A percentile compares a stretch with the other conserved stretches of the same genome.
Conservation (phyloP, 1,284 basidiomycete genomes). For the Apiotrichum veenhuisii region DNA sequence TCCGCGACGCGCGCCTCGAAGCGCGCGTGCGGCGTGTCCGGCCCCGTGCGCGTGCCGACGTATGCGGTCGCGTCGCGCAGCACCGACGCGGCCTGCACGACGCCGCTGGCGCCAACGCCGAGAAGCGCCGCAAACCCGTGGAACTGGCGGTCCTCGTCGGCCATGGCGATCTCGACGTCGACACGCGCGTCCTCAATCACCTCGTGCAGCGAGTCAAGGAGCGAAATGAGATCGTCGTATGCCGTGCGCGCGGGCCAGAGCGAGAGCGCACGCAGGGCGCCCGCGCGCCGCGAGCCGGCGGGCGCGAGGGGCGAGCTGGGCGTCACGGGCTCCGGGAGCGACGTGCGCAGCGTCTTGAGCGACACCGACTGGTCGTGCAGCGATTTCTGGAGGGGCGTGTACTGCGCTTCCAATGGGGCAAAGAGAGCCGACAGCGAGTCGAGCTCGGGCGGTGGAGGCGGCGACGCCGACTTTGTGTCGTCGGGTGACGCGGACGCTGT, state of each 20-base stretch:
- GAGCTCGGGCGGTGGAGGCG: conserved; percentile 8
- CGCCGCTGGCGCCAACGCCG: conserved; percentile 55
- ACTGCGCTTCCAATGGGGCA: conserved; percentile 30
- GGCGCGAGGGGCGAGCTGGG: conserved; percentile 6
- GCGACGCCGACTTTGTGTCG: neutral
- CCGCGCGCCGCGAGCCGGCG: conserved; percentile 5
- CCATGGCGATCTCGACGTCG: conserved; percentile 75
- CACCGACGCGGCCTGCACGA: conserved; percentile 49
- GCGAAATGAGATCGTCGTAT: conserved; percentile 51
- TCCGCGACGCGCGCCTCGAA: conserved; percentile 62
- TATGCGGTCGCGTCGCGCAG: conserved; percentile 61
- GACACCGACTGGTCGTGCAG: conserved; percentile 43
- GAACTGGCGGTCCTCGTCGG: conserved; percentile 68
- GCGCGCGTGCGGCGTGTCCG: conserved; percentile 55
- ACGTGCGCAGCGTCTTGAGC: conserved; percentile 30
- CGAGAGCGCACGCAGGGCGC: conserved; percentile 23
- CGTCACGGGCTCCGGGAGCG: conserved; percentile 17
- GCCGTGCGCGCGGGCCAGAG: conserved; percentile 25
- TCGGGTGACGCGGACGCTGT: too few species aligned
- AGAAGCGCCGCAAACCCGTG: conserved; percentile 70
- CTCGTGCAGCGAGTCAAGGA: conserved; percentile 67
- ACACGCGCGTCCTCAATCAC: conserved; percentile 79
- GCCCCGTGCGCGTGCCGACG: conserved; percentile 52
- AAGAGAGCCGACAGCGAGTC: conserved; percentile 30
- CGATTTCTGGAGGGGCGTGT: conserved; percentile 36